A percentile compares a stretch with the other conserved stretches of the same genome.
Conservation (phyloP, 306 rosid species). For the Prinsepia uniflora region DNA sequence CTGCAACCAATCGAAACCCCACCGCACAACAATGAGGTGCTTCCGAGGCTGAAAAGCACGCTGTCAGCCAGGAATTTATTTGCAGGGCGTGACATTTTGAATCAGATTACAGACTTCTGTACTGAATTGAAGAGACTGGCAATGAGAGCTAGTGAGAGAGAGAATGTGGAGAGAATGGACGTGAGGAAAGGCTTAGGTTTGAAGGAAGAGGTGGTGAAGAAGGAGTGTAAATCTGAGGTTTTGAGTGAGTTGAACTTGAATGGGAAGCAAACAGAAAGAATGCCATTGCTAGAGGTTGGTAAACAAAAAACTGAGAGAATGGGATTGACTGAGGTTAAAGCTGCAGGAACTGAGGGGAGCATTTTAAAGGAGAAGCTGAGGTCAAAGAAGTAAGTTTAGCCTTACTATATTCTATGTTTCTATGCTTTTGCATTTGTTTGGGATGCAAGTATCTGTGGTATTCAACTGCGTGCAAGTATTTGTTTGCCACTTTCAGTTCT, state of each 20-base stretch:
- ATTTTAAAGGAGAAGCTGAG: constrained; percentile 43
- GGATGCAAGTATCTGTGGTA: background rate
- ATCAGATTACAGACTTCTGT: constrained; percentile 86
- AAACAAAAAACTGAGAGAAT: constrained; percentile 37
- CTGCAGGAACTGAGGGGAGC: constrained; percentile 34
- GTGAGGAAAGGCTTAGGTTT: constrained; percentile 24
- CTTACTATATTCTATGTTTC: background rate
- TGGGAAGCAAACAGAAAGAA: constrained; percentile 47
- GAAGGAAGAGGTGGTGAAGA: constrained; percentile 29
- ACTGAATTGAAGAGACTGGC: constrained; percentile 82
- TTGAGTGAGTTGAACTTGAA: constrained; percentile 42
- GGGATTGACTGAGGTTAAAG: constrained; percentile 47
- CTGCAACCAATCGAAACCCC: constrained; percentile 27
- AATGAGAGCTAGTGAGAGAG: constrained; percentile 53
- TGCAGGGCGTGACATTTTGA: constrained; percentile 67
- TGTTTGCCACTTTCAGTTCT: background rate
- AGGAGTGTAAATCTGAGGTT: constrained; percentile 24
- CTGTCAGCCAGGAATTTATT: constrained; percentile 76
- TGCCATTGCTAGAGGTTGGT: constrained; percentile 50
- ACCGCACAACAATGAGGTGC: constrained; percentile 27
- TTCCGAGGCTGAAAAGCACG: constrained; percentile 62
- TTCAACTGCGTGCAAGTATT: background rate
- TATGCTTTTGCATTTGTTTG: background rate
- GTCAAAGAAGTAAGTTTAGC: constrained; percentile 50
- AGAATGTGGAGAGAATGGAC: constrained; percentile 36